Conservation (phyloP, 768 basidiomycete species). For the Mycena vulgaris region DNA sequence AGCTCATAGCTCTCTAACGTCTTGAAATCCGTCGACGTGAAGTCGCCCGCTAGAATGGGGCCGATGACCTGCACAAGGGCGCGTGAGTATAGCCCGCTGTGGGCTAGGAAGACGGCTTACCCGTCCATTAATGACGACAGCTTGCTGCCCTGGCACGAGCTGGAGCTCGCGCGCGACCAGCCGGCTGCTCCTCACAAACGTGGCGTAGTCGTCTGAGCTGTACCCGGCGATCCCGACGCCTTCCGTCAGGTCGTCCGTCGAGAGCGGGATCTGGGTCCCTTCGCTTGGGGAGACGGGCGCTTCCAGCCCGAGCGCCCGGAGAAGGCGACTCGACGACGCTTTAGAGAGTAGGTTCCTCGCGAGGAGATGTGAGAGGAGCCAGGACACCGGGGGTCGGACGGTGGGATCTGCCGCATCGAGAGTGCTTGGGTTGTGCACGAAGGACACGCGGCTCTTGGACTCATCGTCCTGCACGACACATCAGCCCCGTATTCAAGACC, state of each 20-base stretch:
- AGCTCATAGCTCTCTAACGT: conserved; percentile 83
- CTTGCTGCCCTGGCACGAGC: conserved; percentile 73
- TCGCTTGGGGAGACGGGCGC: conserved; percentile 31
- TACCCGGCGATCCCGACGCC: conserved; percentile 53
- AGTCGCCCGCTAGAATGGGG: conserved; percentile 72
- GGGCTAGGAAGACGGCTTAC: conserved; percentile 59
- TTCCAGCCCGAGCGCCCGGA: conserved; percentile 55
- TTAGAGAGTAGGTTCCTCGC: conserved; percentile 57
- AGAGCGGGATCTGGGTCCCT: conserved; percentile 57
- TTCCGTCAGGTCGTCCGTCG: conserved; percentile 51
- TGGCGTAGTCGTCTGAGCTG: conserved; percentile 51
- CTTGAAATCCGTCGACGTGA: conserved; percentile 80
- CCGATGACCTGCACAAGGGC: conserved; percentile 75
- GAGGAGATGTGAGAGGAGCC: conserved; percentile 67
- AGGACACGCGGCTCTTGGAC: conserved; percentile 73
- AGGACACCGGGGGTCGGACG: conserved; percentile 54
- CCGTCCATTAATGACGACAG: conserved; percentile 86
- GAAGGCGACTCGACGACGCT: conserved; percentile 55
- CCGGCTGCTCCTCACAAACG: conserved; percentile 62
- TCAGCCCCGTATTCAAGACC: neutral
- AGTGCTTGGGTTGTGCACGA: conserved; percentile 79
- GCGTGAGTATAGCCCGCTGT: neutral
- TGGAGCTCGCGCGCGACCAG: conserved; percentile 69
- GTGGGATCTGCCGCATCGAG: conserved; percentile 34
- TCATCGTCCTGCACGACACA: conserved; percentile 55